Evolutionary conservation across 2,329 filamentous ascomycete genomes (phyloP), one percentile per base, ranked within the genome.

Genomic region (Fusarium goolgardi): DNA sequence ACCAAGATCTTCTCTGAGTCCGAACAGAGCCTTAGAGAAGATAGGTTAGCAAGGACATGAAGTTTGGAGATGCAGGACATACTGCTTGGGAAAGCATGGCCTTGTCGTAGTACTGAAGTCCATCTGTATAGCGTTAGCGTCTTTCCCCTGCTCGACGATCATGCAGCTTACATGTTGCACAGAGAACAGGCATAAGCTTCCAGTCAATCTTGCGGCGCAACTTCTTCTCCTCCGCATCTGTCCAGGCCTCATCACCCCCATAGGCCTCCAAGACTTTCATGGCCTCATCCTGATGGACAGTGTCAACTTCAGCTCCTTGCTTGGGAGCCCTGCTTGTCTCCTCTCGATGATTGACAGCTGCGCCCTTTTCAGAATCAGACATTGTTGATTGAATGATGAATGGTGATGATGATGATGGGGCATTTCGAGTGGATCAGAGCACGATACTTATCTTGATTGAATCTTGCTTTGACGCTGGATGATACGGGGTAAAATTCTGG

Each of bases 11-110:
- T 62, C 12, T 58, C 70, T 57, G 1, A 72, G 20, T 25, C 67
- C 70, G 13, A 72, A 72, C 8, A 72, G 18, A 3, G 70, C 69
- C 69, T 71, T 37, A 9, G 18, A 12, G 9, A 37, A 20, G 18
- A 20, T 37, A 37, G 6, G 10, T 37, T 37, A 37, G 34, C 34
- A 20, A 37, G 11, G 34, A n/a, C n/a, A 37, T 18, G 18, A 37
- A n/a, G 10, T 5, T 6, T 37, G 34, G 34, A 37, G n/a, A 13
- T 20, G 3, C 13, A n/a, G 3, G 7, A 44, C 75, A 58, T 71
- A 83, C 83, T 45, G 85, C 85, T 67, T 86, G 84, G 1, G 80
- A 82, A 18, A 87, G 73, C 81, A 86, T 85, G 4, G 83, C 83
- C 70, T 86, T 84, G 64, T 84, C 82, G 44, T 83, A 83, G 58